Evolutionary conservation across 2,329 filamentous ascomycete genomes (phyloP).

Genomic region (Seiridium unicorne): DNA sequence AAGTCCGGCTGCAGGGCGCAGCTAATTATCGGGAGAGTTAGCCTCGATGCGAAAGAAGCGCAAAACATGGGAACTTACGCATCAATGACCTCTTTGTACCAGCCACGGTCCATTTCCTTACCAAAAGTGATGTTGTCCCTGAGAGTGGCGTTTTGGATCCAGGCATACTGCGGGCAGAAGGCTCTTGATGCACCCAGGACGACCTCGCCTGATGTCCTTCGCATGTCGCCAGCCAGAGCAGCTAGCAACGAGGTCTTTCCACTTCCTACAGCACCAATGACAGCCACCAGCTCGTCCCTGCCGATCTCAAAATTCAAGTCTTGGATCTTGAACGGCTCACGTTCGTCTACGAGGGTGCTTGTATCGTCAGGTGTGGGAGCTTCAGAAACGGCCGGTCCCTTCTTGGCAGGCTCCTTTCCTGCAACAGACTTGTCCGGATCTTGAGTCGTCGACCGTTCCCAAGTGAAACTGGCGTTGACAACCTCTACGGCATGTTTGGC

Average conservation of each 20-base stretch:
- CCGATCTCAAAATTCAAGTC: conserved; percentile 67
- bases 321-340: conserved; percentile 70
- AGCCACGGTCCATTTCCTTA: conserved; percentile 68
- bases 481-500: conserved; percentile 71
- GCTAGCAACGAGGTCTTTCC: conserved; percentile 89
- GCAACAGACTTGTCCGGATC: conserved; percentile 46
- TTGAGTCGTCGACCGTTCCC: conserved; percentile 68
- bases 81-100: conserved; percentile 83
- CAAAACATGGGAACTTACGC: conserved; percentile 48
- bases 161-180: conserved; percentile 95
- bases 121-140: conserved; percentile 91
- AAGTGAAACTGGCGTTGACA: conserved; percentile 75
- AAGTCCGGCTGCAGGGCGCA: conserved; percentile 84
- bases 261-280: conserved; percentile 86
- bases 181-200: conserved; percentile 76
- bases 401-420: conserved; percentile 31
- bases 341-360: conserved; percentile 56
- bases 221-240: conserved; percentile 91
- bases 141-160: conserved; percentile 92
- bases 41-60: background rate
- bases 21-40: conserved; percentile 28
- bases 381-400: conserved; percentile 16
- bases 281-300: conserved; percentile 74
- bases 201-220: conserved; percentile 72
- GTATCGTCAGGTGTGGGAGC: conserved; percentile 48